Evolutionary conservation across 179 eudicot species (phyloP), one percentile per base, ranked within the genome.

Genomic region (Drosera spatulata): DNA sequence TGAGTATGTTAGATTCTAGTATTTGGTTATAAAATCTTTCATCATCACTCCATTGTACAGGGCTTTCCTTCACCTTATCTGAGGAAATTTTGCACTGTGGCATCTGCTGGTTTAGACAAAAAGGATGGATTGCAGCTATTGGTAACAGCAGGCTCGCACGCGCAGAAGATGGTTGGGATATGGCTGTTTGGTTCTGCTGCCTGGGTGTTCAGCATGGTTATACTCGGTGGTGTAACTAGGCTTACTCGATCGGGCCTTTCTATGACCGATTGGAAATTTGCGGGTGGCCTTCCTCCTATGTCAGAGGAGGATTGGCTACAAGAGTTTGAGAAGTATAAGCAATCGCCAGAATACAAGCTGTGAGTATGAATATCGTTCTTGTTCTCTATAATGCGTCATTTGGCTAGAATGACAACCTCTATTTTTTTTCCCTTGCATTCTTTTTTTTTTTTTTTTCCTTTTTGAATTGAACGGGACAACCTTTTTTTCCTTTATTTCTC

Each of bases 261-360:
- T 50, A 91, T 91, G 99, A 91, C 99, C 63, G 99, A 91, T 69
- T 91, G 96, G 99, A 86, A 91, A 61, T 91, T 91, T 58, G 78
- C 86, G 13, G 96, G 99, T 37, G 38, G 74, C 60, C 99, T 86
- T 73, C 96, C 96, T 55, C 96, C 99, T 53, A 47, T 91, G 68
- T 68, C 96, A 0, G 83, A 86, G 6, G 95, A 88, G 52, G 93
- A 84, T 5, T 91, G 99, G 99, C 51, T 65, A 50, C 42, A 40
- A 70, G 96, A 91, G 58, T 91, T 88, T 69, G 99, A 91, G 69
- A 91, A 91, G 73, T 91, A 91, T 70, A 88, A 84, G 80, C 85
- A 84, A 66, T 91, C 99, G 3, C 99, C 93, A 2, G 96, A 91
- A 66, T 88, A 84, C 71, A 78, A 80, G 54, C 83, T 96, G 99